Base-by-base conservation (phyloP, 2,329 filamentous ascomycete species). In the Pseudogymnoascus sp. region DNA sequence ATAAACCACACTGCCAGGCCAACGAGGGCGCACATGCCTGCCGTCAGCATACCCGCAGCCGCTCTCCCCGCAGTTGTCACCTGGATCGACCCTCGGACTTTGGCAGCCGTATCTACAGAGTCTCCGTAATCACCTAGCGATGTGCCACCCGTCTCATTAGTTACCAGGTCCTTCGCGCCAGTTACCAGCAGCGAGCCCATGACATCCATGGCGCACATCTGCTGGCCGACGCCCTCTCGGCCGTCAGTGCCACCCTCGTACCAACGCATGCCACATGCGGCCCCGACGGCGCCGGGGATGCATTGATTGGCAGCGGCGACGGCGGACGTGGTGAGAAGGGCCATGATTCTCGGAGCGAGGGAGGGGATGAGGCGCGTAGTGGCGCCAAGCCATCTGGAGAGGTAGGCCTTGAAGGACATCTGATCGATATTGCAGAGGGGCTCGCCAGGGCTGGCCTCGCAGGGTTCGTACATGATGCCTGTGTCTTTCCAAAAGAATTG, bases 381-480 rank as follows among this genome's bases (percentile, higher is more conserved):
- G 3, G 80, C 77, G 13, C 82, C 83, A 75, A 82, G 74, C 80
- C 84, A 88, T 38, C 84, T 80, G 0, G 81, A 75, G 11, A 87
- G 77, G 70, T 86, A 87, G 13, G 83, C 85, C 73, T 88, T 88
- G 79, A 88, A 88, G 0, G 82, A 82, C 31, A 81, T 78, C 69
- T 87, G 83, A 67, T 88, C 85, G 76, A 86, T 65, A 80, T 80
- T 67, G 80, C 81, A 63, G 82, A 61, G 35, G 33, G 59, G 59
- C 35, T 79, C 53, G 71, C 67, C 82, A 83, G 5, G 82, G 79
- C 70, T 84, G 83, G 77, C 83, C 74, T 90, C 90, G 80, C 86
- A 87, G 83, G 7, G 81, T 76, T 70, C 86, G 80, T 79, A 83
- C 80, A 81, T 78, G 65, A 79, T 71, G 50, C 63, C 63, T 4